Conservation (phyloP, 305 asterid genomes). For the Ilex paraguariensis region DNA sequence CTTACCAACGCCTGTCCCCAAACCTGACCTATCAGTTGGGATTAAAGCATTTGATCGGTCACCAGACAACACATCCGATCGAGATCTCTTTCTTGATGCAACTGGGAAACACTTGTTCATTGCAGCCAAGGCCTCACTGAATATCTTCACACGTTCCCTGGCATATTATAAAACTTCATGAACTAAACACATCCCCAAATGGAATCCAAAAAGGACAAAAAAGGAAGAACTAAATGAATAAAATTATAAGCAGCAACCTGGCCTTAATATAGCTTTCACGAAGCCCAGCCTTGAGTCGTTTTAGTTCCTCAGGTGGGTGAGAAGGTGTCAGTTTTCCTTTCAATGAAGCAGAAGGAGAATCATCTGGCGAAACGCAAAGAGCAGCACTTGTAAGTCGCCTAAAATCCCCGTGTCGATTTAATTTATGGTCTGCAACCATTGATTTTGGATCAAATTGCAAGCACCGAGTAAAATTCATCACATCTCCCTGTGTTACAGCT, state of each 20-base stretch:
- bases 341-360: conserved; percentile 49
- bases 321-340: conserved; percentile 54
- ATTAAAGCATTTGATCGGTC: conserved; percentile 59
- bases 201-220: conserved; percentile 11
- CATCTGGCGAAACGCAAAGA: conserved; percentile 69
- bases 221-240: conserved; percentile 3
- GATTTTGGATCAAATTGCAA: conserved; percentile 87
- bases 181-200: conserved; percentile 13
- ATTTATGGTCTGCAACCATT: conserved; percentile 78
- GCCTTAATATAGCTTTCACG: conserved; percentile 72
- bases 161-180: conserved; percentile 24
- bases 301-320: conserved; percentile 68
- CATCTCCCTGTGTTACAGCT: conserved; percentile 69
- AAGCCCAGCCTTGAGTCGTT: conserved; percentile 73
- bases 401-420: conserved; percentile 66
- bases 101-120: conserved; percentile 82
- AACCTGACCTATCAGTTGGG: conserved; percentile 56
- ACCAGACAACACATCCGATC: conserved; percentile 61
- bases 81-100: conserved; percentile 86
- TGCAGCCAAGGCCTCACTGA: conserved; percentile 76
- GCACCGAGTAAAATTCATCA: conserved; percentile 66
- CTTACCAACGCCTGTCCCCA: conserved; percentile 50
- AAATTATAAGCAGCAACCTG: conserved; percentile 47
- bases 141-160: conserved; percentile 93
- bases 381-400: conserved; percentile 72